phyloP scores from a whole-genome alignment of 148 eudicot species.

The Dianthus caryophyllus region DNA sequence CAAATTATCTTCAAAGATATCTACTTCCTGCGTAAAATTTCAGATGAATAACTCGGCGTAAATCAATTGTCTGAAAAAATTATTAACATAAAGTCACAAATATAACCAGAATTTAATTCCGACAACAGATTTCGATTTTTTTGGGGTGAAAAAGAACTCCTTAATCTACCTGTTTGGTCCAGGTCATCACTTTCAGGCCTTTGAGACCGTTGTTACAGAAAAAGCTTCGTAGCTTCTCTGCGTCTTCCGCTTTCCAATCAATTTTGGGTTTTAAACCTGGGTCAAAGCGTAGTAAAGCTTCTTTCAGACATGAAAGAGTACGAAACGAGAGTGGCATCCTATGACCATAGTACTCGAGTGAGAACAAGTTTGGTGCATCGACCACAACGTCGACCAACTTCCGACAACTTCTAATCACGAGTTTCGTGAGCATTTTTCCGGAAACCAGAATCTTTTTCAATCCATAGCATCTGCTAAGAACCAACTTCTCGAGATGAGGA shows the following conservation, averaged over 20 bases:
- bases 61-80: neutral
- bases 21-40: conserved; percentile 8
- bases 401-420: conserved; percentile 24
- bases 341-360: conserved; percentile 24
- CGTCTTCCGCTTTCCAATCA: conserved; percentile 14
- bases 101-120: neutral
- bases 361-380: conserved; percentile 19
- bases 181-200: conserved; percentile 18
- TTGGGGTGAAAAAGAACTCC: too few relatives aligned
- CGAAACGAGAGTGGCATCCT: conserved; percentile 14
- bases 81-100: neutral
- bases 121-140: neutral
- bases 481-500: conserved; percentile 19
- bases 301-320: conserved; percentile 9
- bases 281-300: conserved; percentile 20
- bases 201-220: neutral
- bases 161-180: conserved; percentile 17
- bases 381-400: conserved; percentile 8
- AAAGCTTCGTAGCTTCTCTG: conserved; percentile 9
- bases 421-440: conserved; percentile 16
- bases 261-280: neutral
- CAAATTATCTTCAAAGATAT: conserved; percentile 17
- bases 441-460: conserved; percentile 11
- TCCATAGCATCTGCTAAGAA: conserved; percentile 24
- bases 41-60: neutral